Evolutionary conservation across 768 basidiomycete genomes (phyloP).

Genomic region (Hebeloma cylindrosporum): DNA sequence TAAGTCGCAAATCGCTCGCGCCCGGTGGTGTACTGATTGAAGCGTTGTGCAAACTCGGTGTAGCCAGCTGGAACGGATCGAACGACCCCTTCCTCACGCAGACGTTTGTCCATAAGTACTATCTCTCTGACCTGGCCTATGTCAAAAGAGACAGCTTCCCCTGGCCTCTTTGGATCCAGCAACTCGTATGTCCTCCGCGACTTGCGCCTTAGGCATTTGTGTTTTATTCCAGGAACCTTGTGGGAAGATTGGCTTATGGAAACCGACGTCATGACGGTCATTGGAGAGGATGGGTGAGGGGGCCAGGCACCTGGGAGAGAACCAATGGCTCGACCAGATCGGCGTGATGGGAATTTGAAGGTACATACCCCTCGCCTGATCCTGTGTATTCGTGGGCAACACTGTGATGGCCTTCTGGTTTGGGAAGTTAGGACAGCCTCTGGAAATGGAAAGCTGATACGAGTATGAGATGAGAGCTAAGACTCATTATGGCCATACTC

Average conservation of each 20-base stretch:
- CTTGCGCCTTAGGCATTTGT: conserved; percentile 16
- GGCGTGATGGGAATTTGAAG: too few species aligned
- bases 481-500: too few species aligned
- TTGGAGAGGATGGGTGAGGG: too few species aligned
- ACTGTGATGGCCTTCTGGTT: too few species aligned
- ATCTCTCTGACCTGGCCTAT: conserved; percentile 21
- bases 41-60: conserved; percentile 15
- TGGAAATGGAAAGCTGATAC: too few species aligned
- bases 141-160: conserved; percentile 17
- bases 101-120: conserved; percentile 18
- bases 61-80: conserved; percentile 20
- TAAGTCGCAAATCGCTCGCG: conserved; percentile 21
- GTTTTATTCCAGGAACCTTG: conserved; percentile 6
- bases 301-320: too few species aligned
- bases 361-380: too few species aligned
- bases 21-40: conserved; percentile 18
- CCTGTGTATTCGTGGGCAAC: too few species aligned
- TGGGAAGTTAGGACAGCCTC: too few species aligned
- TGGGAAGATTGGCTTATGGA: not conserved
- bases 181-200: conserved; percentile 20
- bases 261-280: conserved; percentile 15
- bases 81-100: conserved; percentile 13
- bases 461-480: too few species aligned
- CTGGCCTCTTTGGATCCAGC: conserved; percentile 15
- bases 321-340: too few species aligned